phyloP scores from a whole-genome alignment of 768 basidiomycete genomes.

The Amanita phalloides region DNA sequence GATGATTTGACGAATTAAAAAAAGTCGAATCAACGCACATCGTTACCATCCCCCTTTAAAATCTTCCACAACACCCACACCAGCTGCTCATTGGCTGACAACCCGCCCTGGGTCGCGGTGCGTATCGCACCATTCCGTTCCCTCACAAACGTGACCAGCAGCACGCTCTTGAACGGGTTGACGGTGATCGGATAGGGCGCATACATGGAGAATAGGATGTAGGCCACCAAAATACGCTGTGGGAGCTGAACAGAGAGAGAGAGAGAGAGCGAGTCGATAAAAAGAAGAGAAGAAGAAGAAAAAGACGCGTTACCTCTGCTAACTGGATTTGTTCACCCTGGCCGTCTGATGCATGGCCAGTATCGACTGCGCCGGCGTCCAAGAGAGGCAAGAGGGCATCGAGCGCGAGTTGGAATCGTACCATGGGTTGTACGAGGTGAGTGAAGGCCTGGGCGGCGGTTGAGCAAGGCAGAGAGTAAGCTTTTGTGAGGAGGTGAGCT shows the following conservation, averaged over 20 bases:
- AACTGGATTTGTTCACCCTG: constrained; percentile 9
- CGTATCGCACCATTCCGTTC: constrained; percentile 54
- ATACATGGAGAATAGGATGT: constrained; percentile 73
- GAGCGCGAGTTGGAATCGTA: constrained; percentile 76
- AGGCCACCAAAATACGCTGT: constrained; percentile 68
- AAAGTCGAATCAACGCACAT: constrained; percentile 32
- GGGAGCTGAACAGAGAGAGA: constrained; percentile 33
- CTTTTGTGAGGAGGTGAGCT: constrained; percentile 53
- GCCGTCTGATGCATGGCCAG: not conserved
- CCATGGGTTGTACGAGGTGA: constrained; percentile 64
- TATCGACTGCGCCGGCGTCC: constrained; percentile 29
- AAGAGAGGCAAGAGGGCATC: constrained; percentile 72
- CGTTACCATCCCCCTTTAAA: constrained; percentile 70
- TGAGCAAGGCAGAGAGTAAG: constrained; percentile 64
- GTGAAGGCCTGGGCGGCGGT: constrained; percentile 66
- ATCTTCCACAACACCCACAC: constrained; percentile 88
- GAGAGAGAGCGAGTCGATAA: not conserved
- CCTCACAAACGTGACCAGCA: constrained; percentile 54
- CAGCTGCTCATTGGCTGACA: constrained; percentile 60
- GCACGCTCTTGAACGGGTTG: constrained; percentile 72
- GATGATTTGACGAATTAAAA: not conserved
- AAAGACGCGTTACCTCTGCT: constrained; percentile 33
- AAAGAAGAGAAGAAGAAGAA: constrained; percentile 8
- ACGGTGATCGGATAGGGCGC: constrained; percentile 69
- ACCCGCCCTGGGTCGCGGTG: constrained; percentile 35